Evolutionary conservation across 331 rosid species (phyloP), one percentile per base, ranked within the genome.

Genomic region (Pyracantha coccinea): DNA sequence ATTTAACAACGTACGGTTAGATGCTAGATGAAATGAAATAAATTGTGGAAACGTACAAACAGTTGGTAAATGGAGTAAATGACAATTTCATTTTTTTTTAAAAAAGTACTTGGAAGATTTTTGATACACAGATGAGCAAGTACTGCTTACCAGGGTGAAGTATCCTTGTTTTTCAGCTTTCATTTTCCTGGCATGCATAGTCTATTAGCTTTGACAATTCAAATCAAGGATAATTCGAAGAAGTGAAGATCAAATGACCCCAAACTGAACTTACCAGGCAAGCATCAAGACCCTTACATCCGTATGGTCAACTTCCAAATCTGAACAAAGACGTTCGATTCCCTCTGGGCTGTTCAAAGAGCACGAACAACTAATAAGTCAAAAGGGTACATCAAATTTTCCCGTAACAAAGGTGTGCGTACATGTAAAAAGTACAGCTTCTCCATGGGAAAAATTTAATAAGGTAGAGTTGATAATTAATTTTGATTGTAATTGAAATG

Each of bases 231-330:
- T 24, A 69, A 72, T 25, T 57, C 47, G 50, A 68, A 20, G 75
- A 79, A 73, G 14, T 60, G 65, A 80, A 52, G 75, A 21, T 55
- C 27, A 62, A 69, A 68, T 38, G 54, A 73, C 28, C 63, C 59
- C 47, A 74, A 67, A 50, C 50, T 75, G 55, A 73, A 84, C 90
- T 83, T 86, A 94, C 99, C 99, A 94, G 7, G 99, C 99, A 70
- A 94, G 97, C 96, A 94, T 92, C 90, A 94, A 86, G 81, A 94
- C 85, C 85, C 99, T 90, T 77, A 89, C 91, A 86, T 94, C 97
- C 55, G 97, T 94, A 82, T 88, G 96, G 75, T 87, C 86, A 79
- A 94, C 87, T 77, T 90, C 97, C 89, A 94, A 78, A 79, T 90
- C 97, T 63, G 96, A 86, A 87, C 99, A 94, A 62, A 94, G 99